phyloP scores from a whole-genome alignment of 2,329 filamentous ascomycete genomes.

The Alternaria tenuissima region DNA sequence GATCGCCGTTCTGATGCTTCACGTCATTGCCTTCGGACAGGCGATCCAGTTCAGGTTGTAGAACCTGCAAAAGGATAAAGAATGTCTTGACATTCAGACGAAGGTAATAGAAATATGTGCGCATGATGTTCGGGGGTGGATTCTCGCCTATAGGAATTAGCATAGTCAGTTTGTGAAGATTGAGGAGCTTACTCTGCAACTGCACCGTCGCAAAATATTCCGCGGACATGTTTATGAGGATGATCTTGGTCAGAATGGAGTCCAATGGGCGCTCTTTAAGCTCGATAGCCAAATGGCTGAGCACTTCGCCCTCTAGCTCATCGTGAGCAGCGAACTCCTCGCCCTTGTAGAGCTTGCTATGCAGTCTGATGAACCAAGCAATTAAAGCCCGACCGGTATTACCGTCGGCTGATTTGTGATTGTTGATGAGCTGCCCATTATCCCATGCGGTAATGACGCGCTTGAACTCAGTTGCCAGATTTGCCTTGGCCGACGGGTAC shows the following conservation, averaged over 20 bases:
- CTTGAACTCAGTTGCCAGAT: slow-evolving; percentile 81
- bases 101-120: slow-evolving; percentile 69
- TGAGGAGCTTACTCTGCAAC: slow-evolving; percentile 60
- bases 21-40: slow-evolving; percentile 58
- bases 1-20: slow-evolving; percentile 50
- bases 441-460: slow-evolving; percentile 67
- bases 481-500: slow-evolving; percentile 75
- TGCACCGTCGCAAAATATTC: slow-evolving; percentile 74
- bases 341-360: slow-evolving; percentile 84
- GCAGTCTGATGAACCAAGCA: slow-evolving; percentile 85
- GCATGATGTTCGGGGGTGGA: slow-evolving; percentile 47
- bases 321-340: slow-evolving; percentile 76
- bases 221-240: slow-evolving; percentile 85
- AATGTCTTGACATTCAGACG: slow-evolving; percentile 82
- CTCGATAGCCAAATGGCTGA: slow-evolving; percentile 77
- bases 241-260: slow-evolving; percentile 76
- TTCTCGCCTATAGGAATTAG: slow-evolving; percentile 32
- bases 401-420: slow-evolving; percentile 47
- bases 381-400: slow-evolving; percentile 71
- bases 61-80: slow-evolving; percentile 72
- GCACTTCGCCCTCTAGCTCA: slow-evolving; percentile 85
- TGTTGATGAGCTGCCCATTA: slow-evolving; percentile 61
- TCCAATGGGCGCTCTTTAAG: slow-evolving; percentile 73
- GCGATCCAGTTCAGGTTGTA: slow-evolving; percentile 74
- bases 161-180: slow-evolving; percentile 5